A percentile compares a stretch with the other conserved stretches of the same genome.
phyloP scores from a whole-genome alignment of 2,329 filamentous ascomycete genomes.

The Aschersonia sp. region DNA sequence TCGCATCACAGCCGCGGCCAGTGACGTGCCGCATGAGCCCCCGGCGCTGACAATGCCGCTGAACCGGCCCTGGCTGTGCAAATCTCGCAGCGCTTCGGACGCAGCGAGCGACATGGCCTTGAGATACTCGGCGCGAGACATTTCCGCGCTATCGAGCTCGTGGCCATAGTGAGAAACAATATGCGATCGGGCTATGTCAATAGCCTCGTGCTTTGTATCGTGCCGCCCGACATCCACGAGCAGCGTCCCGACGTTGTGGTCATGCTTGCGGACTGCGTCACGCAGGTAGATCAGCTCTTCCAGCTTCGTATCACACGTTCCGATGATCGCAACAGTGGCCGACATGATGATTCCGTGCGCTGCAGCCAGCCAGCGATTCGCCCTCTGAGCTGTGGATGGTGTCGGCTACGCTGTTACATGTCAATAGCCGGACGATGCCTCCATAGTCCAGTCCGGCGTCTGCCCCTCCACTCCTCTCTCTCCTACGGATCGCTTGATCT shows the following conservation, averaged over 20 bases:
- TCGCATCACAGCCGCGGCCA: conserved; percentile 47
- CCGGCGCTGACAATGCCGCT: conserved; percentile 45
- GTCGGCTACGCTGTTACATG: no score
- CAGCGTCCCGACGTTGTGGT: conserved; percentile 6
- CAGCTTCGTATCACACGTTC: conserved; percentile 52
- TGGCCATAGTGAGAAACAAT: conserved; percentile 21
- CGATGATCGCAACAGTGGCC: conserved; percentile 37
- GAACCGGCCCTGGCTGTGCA: conserved; percentile 24
- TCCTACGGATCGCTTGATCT: no score
- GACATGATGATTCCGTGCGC: neutral
- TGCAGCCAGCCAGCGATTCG: neutral
- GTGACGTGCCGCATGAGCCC: conserved; percentile 47
- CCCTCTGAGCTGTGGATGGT: neutral
- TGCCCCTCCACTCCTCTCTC: no score
- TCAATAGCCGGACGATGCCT: no score
- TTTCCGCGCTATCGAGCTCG: conserved; percentile 16
- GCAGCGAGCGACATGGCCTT: conserved; percentile 37
- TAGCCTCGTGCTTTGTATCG: conserved; percentile 23
- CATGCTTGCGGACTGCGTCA: conserved; percentile 22
- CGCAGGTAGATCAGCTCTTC: conserved; percentile 41
- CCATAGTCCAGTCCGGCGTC: no score
- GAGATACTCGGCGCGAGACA: conserved; percentile 41
- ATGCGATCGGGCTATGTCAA: conserved; percentile 28
- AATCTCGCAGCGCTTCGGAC: conserved; percentile 21
- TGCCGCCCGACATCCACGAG: conserved; percentile 32